Percentiles rank a stretch among this genome's conserved stretches.
Conservation (phyloP, 176 grass and related monocot species). For the Alopecurus myosuroides region DNA sequence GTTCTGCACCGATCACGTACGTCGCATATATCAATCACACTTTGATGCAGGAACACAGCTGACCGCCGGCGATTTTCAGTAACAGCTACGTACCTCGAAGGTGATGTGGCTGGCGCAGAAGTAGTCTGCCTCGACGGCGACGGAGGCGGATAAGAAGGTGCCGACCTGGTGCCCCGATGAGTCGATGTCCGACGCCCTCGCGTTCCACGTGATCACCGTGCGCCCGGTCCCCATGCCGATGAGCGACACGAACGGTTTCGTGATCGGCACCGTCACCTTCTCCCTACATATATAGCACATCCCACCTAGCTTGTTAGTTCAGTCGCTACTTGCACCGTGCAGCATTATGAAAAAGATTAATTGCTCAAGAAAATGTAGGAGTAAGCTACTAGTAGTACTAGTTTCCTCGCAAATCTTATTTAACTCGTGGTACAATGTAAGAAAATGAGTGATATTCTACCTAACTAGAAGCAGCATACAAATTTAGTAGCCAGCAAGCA, state of each 20-base stretch:
- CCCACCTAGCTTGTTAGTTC: background rate
- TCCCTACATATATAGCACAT: constrained; percentile 39
- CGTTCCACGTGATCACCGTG: constrained; percentile 69
- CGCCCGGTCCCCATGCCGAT: constrained; percentile 52
- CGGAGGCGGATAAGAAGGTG: constrained; percentile 79
- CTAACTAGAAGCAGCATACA: background rate
- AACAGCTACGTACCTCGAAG: constrained; percentile 52
- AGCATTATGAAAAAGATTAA: background rate
- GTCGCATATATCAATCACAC: background rate
- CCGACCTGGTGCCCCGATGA: constrained; percentile 44
- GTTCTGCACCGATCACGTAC: constrained; percentile 42
- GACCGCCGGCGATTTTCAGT: background rate
- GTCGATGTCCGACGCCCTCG: constrained; percentile 63
- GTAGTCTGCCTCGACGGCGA: constrained; percentile 84
- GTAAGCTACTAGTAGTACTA: background rate
- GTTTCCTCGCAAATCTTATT: background rate
- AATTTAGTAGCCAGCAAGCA: background rate
- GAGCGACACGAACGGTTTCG: constrained; percentile 87
- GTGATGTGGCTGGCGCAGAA: constrained; percentile 89
- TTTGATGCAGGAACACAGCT: background rate
- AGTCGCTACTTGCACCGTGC: background rate
- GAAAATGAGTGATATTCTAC: background rate
- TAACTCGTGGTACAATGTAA: background rate
- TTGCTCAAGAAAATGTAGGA: background rate
- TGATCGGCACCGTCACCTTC: constrained; percentile 84